Evolutionary conservation across 2,329 filamentous ascomycete species (phyloP), one percentile per base, ranked within the genome.

Genomic region (Passalora sequoiae): DNA sequence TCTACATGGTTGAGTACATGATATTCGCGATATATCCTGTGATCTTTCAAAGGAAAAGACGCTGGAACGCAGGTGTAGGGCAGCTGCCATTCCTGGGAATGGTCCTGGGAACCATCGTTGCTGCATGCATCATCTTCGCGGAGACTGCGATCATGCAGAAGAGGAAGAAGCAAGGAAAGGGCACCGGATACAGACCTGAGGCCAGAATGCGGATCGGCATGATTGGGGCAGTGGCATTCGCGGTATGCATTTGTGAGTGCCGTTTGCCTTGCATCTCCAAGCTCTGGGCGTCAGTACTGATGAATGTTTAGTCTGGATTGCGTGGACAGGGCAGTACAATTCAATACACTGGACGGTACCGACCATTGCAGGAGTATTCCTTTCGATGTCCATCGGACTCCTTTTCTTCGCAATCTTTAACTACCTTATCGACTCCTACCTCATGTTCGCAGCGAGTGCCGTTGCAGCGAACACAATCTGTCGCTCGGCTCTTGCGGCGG

Each of bases 1-100:
- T 72, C 45, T 73, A 73, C 54, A 69, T 69, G 15, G 70, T 69
- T 4, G 60, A 72, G 1, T 73, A 72, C 58, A 70, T 72, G 68
- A 60, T 72, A 6, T 73, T 73, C 56, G 62, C 63, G n/a, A 69
- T 69, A 13, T 72, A 67, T 56, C 70, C 70, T 1, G 71, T 86
- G 55, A 81, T 87, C 29, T 86, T 81, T 62, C 73, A 81, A 56
- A 54, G 73, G 47, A 54, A 68, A 28, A 74, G 80, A 38, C 75
- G 76, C 32, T 84, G 80, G 77, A 72, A 68, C 12, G 60, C 71
- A 24, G 78, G 78, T 29, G 68, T 80, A 22, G 75, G 77, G 27
- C 79, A 81, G 16, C 69, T 85, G 0, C 43, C 43, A 6, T 22
- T 45, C 2, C 8, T 45, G 13, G 75, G 75, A 2, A n/a, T n/a